These are phyloP conservation scores for Whalleya microplaca DNA, from an alignment of 2,329 filamentous ascomycete species.

Conservation along the genomic window DNA sequence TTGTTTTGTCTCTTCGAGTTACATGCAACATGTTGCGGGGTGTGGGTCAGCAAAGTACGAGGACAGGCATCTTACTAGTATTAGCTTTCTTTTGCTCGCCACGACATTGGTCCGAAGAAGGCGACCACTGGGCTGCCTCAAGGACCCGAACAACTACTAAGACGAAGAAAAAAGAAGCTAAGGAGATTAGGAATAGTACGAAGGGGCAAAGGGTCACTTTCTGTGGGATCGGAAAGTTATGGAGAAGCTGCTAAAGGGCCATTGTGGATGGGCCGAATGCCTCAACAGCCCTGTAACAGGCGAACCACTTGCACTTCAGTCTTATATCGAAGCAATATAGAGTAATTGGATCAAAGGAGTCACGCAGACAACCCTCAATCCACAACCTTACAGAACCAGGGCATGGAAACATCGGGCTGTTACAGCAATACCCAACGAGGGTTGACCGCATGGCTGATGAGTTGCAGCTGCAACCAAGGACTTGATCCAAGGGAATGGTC, in stretches of 20 bases:
- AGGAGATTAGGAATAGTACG: slow-evolving; percentile 14
- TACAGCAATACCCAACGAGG: slow-evolving; percentile 12
- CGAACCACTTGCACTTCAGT: slow-evolving; percentile 20
- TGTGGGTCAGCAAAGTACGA: slow-evolving; percentile 30
- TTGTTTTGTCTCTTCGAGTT: slow-evolving; percentile 31
- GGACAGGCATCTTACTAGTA: slow-evolving; percentile 31
- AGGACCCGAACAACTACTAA: slow-evolving; percentile 21
- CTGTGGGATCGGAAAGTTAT: slow-evolving; percentile 20
- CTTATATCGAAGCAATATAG: slow-evolving; percentile 28
- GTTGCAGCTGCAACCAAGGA: slow-evolving; percentile 18
- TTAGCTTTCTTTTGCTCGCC: slow-evolving; percentile 35
- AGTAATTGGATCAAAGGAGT: slow-evolving; percentile 19
- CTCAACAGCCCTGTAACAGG: slow-evolving; percentile 10
- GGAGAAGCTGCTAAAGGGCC: slow-evolving; percentile 3
- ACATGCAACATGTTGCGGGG: slow-evolving; percentile 33
- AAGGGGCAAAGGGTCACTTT: slow-evolving; percentile 4
- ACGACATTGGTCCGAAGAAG: slow-evolving; percentile 44
- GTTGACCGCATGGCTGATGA: slow-evolving; percentile 18
- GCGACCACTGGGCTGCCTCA: slow-evolving; percentile 27
- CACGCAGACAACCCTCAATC: slow-evolving; percentile 15
- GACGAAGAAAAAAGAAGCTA: slow-evolving; percentile 20
- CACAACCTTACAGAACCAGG: slow-evolving; percentile 5
- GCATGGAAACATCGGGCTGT: slow-evolving; percentile 13
- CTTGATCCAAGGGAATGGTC: slow-evolving; percentile 10
- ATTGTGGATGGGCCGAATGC: slow-evolving; percentile 21